These are phyloP conservation scores for Cornus florida DNA, from an alignment of 148 eudicot genomes.

Conservation along the genomic window DNA sequence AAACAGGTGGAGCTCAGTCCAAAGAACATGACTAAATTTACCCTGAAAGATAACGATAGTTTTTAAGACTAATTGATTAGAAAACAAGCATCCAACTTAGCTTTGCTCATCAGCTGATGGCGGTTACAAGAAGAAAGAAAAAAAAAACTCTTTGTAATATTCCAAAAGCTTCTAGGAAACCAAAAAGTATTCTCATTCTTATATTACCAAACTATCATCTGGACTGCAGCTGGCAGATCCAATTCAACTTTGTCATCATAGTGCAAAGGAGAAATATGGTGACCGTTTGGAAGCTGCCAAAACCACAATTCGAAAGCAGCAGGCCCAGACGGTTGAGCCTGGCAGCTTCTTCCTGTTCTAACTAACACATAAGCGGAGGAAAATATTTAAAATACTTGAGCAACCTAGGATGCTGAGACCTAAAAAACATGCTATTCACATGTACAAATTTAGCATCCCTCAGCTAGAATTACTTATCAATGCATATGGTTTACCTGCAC, in stretches of 20 bases:
- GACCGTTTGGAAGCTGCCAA: not conserved
- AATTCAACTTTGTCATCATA: not conserved
- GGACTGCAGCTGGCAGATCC: not conserved
- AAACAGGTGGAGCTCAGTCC: not conserved
- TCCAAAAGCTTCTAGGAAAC: not conserved
- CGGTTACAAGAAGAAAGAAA: not conserved
- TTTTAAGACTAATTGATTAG: slow-evolving; percentile 7
- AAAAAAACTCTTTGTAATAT: not conserved
- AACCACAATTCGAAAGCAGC: not conserved
- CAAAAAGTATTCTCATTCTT: not conserved
- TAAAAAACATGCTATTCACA: not conserved
- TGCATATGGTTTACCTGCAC: slow-evolving; percentile 4
- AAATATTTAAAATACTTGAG: not conserved
- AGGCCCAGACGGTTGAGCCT: not conserved
- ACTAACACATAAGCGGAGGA: not conserved
- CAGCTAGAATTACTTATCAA: not conserved
- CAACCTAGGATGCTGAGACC: not conserved
- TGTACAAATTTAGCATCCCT: not conserved
- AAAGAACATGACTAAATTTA: slow-evolving; percentile 2
- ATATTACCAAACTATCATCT: not conserved
- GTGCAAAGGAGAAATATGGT: not conserved
- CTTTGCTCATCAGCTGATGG: slow-evolving; percentile 20
- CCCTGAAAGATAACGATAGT: slow-evolving; percentile 2
- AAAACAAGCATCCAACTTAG: slow-evolving; percentile 10
- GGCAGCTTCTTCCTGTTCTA: not conserved